Conservation (phyloP, 306 rosid species). For the Cucurbita ficifolia region DNA sequence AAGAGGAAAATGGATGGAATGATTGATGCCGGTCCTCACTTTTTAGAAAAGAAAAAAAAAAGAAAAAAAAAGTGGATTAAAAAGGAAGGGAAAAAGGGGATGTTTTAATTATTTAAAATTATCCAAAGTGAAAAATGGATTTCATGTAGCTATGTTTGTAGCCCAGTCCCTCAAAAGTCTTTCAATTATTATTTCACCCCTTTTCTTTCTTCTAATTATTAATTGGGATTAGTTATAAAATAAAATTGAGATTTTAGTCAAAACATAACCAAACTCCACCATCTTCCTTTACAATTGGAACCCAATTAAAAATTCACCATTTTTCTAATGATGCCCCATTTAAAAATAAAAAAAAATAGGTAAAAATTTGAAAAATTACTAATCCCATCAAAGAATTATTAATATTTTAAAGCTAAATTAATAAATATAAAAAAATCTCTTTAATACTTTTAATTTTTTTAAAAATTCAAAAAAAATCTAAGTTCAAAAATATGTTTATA, state of each 20-base stretch:
- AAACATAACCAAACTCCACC: background rate
- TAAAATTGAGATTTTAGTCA: background rate
- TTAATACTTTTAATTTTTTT: no score
- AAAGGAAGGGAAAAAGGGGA: background rate
- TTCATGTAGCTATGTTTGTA: background rate
- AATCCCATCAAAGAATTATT: no score
- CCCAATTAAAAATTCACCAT: background rate
- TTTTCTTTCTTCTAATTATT: background rate
- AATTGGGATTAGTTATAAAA: background rate
- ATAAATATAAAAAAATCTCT: no score
- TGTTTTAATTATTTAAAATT: background rate
- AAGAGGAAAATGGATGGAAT: background rate
- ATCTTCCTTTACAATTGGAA: background rate
- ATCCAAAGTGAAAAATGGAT: background rate
- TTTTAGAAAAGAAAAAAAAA: no score
- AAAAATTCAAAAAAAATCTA: no score
- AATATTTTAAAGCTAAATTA: no score
- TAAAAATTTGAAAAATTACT: no score
- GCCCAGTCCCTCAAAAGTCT: background rate
- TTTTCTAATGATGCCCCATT: background rate
- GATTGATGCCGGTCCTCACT: conserved; percentile 3
- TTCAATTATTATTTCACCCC: background rate
- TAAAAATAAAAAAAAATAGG: no score
- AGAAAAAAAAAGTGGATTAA: background rate
- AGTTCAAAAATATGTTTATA: no score